Percentiles rank a stretch among this genome's conserved stretches.
These are phyloP conservation scores for Nasturtium officinale DNA, from an alignment of 345 rosid species.

Conservation along the genomic window DNA sequence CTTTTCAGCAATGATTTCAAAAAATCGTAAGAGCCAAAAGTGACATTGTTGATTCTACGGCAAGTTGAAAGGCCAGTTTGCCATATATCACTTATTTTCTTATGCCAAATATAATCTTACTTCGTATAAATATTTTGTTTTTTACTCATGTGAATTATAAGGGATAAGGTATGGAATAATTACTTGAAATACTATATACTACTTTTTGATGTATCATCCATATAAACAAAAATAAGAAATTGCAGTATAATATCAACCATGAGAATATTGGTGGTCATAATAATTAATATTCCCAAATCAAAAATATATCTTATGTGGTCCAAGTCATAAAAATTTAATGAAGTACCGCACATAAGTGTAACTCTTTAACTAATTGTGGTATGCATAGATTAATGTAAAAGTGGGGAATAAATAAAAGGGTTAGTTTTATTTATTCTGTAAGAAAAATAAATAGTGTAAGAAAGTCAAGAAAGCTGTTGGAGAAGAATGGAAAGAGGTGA, in stretches of 20 bases:
- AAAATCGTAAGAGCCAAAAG: conserved; percentile 38
- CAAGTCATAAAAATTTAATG: neutral
- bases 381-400: neutral
- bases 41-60: conserved; percentile 32
- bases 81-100: conserved; percentile 29
- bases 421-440: neutral
- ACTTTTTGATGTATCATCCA: conserved; percentile 3
- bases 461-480: conserved; percentile 29
- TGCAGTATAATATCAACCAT: conserved; percentile 5
- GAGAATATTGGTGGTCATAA: conserved; percentile 26
- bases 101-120: neutral
- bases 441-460: conserved; percentile 10
- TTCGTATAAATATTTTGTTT: neutral
- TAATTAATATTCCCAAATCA: neutral
- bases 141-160: neutral
- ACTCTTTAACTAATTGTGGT: neutral
- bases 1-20: neutral
- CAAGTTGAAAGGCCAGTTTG: conserved; percentile 43
- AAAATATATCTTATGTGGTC: conserved; percentile 16
- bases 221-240: conserved; percentile 21
- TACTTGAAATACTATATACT: neutral
- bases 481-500: conserved; percentile 33
- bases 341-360: neutral
- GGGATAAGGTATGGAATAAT: neutral
- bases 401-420: neutral